Conservation (phyloP, 805 yeast species). For the Debaryomyces castellii region DNA sequence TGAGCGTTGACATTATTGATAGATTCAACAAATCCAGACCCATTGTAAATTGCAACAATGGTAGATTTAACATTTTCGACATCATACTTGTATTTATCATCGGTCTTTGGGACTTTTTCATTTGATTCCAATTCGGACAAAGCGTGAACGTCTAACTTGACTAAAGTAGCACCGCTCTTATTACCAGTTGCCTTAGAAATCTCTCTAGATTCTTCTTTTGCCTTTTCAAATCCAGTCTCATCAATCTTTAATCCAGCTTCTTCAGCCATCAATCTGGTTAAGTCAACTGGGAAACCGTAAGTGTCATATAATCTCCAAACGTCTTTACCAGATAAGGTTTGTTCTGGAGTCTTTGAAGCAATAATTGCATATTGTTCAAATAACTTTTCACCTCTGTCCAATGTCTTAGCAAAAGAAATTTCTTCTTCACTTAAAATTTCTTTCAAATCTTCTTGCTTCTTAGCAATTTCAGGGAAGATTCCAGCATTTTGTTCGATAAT, state of each 20-base stretch:
- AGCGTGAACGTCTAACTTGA: conserved; percentile 91
- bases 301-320: conserved; percentile 99
- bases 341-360: conserved; percentile 73
- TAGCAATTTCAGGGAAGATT: conserved; percentile 87
- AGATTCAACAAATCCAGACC: conserved; percentile 56
- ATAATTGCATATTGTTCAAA: conserved; percentile 89
- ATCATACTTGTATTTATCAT: conserved; percentile 79
- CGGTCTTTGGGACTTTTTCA: conserved; percentile 69
- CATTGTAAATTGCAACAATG: conserved; percentile 70
- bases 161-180: conserved; percentile 50
- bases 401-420: conserved; percentile 88
- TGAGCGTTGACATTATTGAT: conserved; percentile 43
- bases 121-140: conserved; percentile 66
- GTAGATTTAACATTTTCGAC: conserved; percentile 66
- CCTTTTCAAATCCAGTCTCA: conserved; percentile 88
- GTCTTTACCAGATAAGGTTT: conserved; percentile 84
- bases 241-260: conserved; percentile 93
- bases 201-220: conserved; percentile 84
- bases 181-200: conserved; percentile 90
- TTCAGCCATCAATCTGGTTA: conserved; percentile 98
- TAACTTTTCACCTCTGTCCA: conserved; percentile 96
- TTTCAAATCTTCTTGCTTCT: conserved; percentile 69
- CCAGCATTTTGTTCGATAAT: conserved; percentile 83
- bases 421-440: conserved; percentile 97
- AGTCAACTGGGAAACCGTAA: conserved; percentile 98